These are phyloP conservation scores for Ustilago xerochloae DNA, from an alignment of 1,284 basidiomycete genomes.

Conservation along the genomic window DNA sequence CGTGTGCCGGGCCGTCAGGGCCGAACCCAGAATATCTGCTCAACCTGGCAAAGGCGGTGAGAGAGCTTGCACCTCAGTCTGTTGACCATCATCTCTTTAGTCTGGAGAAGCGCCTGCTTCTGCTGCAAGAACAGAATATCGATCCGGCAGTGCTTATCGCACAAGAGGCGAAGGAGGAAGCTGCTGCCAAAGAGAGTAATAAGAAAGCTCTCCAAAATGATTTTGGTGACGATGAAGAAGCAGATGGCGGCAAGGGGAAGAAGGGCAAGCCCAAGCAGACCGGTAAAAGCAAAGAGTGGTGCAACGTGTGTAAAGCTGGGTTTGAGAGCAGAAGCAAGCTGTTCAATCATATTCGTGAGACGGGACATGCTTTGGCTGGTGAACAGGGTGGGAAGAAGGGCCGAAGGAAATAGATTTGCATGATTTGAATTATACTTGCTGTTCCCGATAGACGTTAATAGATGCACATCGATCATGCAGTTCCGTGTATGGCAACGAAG, in stretches of 20 bases:
- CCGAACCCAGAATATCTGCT: slow-evolving; percentile 85
- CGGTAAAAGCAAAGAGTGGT: slow-evolving; percentile 70
- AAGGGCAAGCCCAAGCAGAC: slow-evolving; percentile 28
- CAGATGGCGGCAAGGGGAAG: slow-evolving; percentile 19
- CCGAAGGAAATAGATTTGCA: slow-evolving; percentile 3
- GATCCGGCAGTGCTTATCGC: slow-evolving; percentile 25
- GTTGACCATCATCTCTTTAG: slow-evolving; percentile 81
- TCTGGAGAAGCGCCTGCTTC: slow-evolving; percentile 73
- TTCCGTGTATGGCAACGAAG: background rate
- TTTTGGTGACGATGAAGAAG: slow-evolving; percentile 2
- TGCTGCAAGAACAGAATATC: slow-evolving; percentile 37
- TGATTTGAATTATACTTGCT: background rate
- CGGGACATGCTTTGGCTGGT: slow-evolving; percentile 78
- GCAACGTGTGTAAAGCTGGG: slow-evolving; percentile 77
- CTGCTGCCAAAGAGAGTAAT: background rate
- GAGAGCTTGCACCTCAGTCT: slow-evolving; percentile 78
- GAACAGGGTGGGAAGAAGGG: slow-evolving; percentile 30
- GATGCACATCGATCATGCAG: background rate
- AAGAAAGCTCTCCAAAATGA: slow-evolving; percentile 1
- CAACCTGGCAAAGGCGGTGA: slow-evolving; percentile 77
- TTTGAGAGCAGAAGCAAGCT: slow-evolving; percentile 83
- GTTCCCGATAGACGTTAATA: background rate
- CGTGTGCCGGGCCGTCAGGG: slow-evolving; percentile 82
- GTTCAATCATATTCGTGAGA: slow-evolving; percentile 79
- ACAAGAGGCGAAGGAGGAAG: slow-evolving; percentile 23